Evolutionary conservation across 768 basidiomycete genomes (phyloP), one percentile per base, ranked within the genome.

Genomic region (Suillus subalutaceus): DNA sequence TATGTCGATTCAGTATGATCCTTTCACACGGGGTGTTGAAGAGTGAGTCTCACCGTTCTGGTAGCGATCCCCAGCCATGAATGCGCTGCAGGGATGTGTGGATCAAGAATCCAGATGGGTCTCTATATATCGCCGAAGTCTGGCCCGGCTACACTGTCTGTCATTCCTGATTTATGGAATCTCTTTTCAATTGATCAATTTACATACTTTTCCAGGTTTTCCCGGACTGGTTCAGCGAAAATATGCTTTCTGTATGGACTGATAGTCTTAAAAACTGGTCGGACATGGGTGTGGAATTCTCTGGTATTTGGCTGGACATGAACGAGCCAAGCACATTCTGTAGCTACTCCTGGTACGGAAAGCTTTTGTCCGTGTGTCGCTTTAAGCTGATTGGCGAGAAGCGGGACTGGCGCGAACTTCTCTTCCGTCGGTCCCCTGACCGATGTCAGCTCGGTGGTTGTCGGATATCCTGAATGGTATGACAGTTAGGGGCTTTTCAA

Each of bases 121-220:
- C 87, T 46, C 83, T 89, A 69, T 93, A 90, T 74, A 72, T 91
- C 1, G 91, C 92, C 10, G 82, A 88, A 72, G 91, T 91, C 12
- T 93, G 90, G 90, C 90, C 91, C 15, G 90, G 91, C 26, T 89
- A 86, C 74, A 88, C 89, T 7, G 90, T 87, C 46, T 16, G 82
- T 72, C 48, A 13, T 30, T 32, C 12, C 3, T 55, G 16, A 4
- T 7, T 16, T 12, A 13, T 7, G 4, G 7, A 16, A 40, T 6
- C 6, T 16, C 16, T 6, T 15, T 23, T 20, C 16, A 6, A 50
- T 15, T 9, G 1, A 40, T 62, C 10, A 13, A 18, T 53, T 57
- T 62, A 23, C 67, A 15, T 46, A 32, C 43, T 58, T 4, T 35
- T 8, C 46, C 48, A 84, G 85, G 83, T 81, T 37, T 89, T 87